Percentiles rank a stretch among this genome's conserved stretches.
These are phyloP conservation scores for Parathielavia hyrcaniae DNA, from an alignment of 495 filamentous ascomycete species.

Conservation along the genomic window DNA sequence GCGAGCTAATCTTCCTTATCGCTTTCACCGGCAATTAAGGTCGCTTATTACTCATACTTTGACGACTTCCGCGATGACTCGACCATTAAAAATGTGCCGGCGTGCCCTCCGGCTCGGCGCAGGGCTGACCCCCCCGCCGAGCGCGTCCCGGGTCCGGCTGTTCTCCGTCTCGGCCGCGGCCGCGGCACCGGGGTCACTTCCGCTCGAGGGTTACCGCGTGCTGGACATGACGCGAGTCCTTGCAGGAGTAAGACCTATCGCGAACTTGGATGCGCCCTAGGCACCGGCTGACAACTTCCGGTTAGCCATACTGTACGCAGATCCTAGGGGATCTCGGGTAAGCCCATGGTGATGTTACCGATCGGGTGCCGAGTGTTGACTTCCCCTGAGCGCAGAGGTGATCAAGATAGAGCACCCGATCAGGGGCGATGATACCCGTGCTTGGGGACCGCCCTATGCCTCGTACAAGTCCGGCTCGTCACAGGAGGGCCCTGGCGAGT, in stretches of 20 bases:
- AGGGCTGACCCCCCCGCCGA: background rate
- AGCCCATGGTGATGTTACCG: slow-evolving; percentile 5
- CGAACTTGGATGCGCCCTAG: background rate
- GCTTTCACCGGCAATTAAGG: no score
- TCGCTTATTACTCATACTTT: no score
- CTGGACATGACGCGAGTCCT: slow-evolving; percentile 96
- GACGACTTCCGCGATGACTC: slow-evolving; percentile 6
- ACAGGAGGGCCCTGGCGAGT: slow-evolving; percentile 74
- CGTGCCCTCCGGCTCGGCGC: slow-evolving; percentile 3
- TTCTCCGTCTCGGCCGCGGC: slow-evolving; percentile 16
- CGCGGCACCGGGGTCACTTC: slow-evolving; percentile 37
- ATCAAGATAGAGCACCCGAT: slow-evolving; percentile 96
- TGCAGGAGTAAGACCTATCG: slow-evolving; percentile 67
- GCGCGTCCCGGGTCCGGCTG: background rate
- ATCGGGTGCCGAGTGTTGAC: slow-evolving; percentile 11
- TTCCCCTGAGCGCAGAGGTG: slow-evolving; percentile 68
- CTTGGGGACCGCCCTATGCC: slow-evolving; percentile 95
- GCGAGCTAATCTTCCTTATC: no score
- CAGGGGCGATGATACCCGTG: slow-evolving; percentile 87
- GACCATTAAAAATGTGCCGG: background rate
- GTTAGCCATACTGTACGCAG: slow-evolving; percentile 92
- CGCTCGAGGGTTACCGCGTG: slow-evolving; percentile 78
- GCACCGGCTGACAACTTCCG: background rate
- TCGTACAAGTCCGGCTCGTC: slow-evolving; percentile 55
- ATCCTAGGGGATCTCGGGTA: slow-evolving; percentile 96